Percentiles rank a stretch among this genome's conserved stretches.
Conservation (phyloP, 2,329 filamentous ascomycete genomes). For the Phaeomoniella chlamydospora region DNA sequence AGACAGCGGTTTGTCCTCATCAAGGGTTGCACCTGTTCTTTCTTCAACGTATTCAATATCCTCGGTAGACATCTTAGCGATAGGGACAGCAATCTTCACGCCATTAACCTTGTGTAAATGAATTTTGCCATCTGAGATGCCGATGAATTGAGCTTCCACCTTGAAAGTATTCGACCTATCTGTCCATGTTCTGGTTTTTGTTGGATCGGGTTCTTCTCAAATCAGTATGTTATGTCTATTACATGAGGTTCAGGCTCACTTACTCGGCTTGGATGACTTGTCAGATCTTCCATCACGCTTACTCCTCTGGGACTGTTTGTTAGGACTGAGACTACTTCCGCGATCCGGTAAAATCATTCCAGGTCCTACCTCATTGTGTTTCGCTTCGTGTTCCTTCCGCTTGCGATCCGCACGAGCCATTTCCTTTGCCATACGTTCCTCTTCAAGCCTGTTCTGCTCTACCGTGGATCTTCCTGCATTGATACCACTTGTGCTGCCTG, state of each 20-base stretch:
- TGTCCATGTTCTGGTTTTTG: slow-evolving; percentile 83
- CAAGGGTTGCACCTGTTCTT: slow-evolving; percentile 70
- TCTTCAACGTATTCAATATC: slow-evolving; percentile 92
- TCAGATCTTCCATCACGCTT: slow-evolving; percentile 54
- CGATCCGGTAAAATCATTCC: slow-evolving; percentile 62
- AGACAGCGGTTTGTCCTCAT: slow-evolving; percentile 83
- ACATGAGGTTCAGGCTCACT: slow-evolving; percentile 21
- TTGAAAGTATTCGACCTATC: slow-evolving; percentile 93
- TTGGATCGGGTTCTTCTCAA: slow-evolving; percentile 58
- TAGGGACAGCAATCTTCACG: slow-evolving; percentile 92
- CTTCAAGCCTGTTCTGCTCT: slow-evolving; percentile 65
- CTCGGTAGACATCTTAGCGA: slow-evolving; percentile 87
- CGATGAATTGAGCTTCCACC: slow-evolving; percentile 92
- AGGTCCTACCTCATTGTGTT: slow-evolving; percentile 59
- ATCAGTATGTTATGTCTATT: slow-evolving; percentile 6
- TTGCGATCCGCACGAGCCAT: slow-evolving; percentile 47
- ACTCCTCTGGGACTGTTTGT: slow-evolving; percentile 56
- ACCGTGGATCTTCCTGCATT: slow-evolving; percentile 53
- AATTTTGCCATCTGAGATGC: slow-evolving; percentile 88
- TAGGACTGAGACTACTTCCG: slow-evolving; percentile 60
- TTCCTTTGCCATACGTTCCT: slow-evolving; percentile 70
- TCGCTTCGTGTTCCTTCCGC: slow-evolving; percentile 40
- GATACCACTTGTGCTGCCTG: slow-evolving; percentile 37
- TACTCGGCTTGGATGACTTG: slow-evolving; percentile 56
- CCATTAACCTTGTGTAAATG: slow-evolving; percentile 97